Percentiles rank a stretch among this genome's conserved stretches.
Evolutionary conservation across 1,284 basidiomycete species (phyloP).

Genomic region (Peniophora sp.): DNA sequence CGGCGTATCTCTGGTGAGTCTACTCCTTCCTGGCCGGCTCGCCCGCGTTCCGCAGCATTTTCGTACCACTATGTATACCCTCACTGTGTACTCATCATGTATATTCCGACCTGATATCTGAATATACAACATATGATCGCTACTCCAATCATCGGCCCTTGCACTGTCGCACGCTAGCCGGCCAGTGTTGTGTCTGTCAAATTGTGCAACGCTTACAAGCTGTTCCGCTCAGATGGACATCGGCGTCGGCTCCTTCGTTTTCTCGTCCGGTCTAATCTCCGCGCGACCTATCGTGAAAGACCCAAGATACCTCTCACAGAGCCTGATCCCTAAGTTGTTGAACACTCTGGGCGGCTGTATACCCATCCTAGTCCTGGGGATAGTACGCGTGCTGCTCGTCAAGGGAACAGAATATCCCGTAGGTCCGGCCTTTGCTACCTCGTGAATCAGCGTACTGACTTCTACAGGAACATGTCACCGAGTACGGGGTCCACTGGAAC

Average conservation of each 20-base stretch:
- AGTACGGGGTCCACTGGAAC: conserved; percentile 98
- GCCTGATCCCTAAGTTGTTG: conserved; percentile 43
- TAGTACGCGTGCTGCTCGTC: conserved; percentile 77
- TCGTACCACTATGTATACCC: too few species aligned
- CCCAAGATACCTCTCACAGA: conserved; percentile 40
- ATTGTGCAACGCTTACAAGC: not conserved
- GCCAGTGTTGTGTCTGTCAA: too few species aligned
- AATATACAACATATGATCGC: too few species aligned
- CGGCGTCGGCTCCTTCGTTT: conserved; percentile 94
- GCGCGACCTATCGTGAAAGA: conserved; percentile 69
- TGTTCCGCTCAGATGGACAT: conserved; percentile 77
- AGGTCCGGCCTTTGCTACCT: conserved; percentile 16
- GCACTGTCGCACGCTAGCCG: too few species aligned
- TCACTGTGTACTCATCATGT: not conserved
- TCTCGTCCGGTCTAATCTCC: conserved; percentile 88
- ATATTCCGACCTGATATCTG: too few species aligned
- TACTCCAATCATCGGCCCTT: too few species aligned
- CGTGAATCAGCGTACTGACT: not conserved
- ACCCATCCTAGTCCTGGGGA: conserved; percentile 70
- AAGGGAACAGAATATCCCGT: conserved; percentile 95
- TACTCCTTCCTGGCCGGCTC: not conserved
- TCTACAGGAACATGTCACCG: conserved; percentile 84
- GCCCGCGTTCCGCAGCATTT: too few species aligned
- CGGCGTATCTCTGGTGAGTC: conserved; percentile 81
- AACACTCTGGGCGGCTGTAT: conserved; percentile 47